Evolutionary conservation across 495 filamentous ascomycete genomes (phyloP).

Genomic region (Hypoxylon cercidicola): DNA sequence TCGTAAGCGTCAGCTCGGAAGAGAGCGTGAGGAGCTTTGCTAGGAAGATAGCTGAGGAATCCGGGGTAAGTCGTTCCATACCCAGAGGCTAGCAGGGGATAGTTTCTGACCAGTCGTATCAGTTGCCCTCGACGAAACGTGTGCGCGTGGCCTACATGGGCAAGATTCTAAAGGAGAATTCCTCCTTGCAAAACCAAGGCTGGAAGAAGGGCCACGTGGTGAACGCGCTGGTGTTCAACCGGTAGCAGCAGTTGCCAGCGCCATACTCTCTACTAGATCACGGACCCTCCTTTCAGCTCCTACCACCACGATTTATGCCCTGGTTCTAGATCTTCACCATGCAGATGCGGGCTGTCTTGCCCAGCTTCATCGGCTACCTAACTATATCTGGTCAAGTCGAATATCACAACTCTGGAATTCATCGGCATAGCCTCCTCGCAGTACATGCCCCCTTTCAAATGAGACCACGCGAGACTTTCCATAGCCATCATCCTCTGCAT

Average conservation of each 20-base stretch:
- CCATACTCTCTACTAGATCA: not conserved
- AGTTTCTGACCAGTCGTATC: slow-evolving; percentile 25
- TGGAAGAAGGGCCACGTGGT: slow-evolving; percentile 82
- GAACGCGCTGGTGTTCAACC: slow-evolving; percentile 78
- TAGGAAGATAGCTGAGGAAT: slow-evolving; percentile 70
- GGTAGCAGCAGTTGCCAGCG: slow-evolving; percentile 45
- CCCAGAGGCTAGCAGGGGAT: not conserved
- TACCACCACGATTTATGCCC: not conserved
- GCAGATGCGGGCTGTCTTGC: no score
- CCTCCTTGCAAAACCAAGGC: slow-evolving; percentile 71
- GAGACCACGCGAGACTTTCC: no score
- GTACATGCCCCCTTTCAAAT: no score
- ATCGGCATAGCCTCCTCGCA: no score
- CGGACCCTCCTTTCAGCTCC: not conserved
- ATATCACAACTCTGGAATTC: no score
- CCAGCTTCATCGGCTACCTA: no score
- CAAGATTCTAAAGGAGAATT: slow-evolving; percentile 75
- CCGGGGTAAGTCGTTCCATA: slow-evolving; percentile 62
- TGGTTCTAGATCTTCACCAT: not conserved
- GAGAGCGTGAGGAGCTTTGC: slow-evolving; percentile 72
- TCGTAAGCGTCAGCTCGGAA: slow-evolving; percentile 66
- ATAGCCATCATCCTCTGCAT: not conserved
- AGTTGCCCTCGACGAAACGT: slow-evolving; percentile 63
- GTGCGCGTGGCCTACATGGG: slow-evolving; percentile 83
- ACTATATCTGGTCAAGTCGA: not conserved